Evolutionary conservation across 805 yeast genomes (phyloP), one percentile per base, ranked within the genome.

Genomic region (Maudiozyma barnettii): DNA sequence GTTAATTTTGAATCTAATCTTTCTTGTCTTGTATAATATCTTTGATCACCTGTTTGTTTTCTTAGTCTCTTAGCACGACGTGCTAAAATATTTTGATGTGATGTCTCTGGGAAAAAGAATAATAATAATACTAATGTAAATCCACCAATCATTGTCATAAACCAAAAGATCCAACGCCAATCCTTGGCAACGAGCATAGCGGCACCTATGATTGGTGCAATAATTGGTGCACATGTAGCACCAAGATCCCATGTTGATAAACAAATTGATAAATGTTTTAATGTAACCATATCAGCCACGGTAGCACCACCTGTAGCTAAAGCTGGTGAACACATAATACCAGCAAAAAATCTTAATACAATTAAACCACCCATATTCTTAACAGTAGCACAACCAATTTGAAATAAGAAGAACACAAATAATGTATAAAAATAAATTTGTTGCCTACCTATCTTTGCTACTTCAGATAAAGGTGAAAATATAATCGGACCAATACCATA

Each of bases 401-500:
- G 84, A 37, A 81, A 60, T 10, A 76, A 61, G 46, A 68, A 58
- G 51, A 77, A 80, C 2, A 77, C 40, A 47, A 76, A 63, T 35
- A 77, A 60, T 2, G 82, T 68, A 19, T 63, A 43, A 31, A 72
- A 64, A 51, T 78, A 79, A 38, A 77, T 69, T 29, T 70, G 64
- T 46, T 75, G 75, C 51, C 84, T 69, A 13, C 84, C 84, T 43
- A 76, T 59, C 3, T 61, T 57, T 2, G 79, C 74, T 43, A 75
- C 69, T 57, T 80, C 85, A 13, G 81, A 73, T 50, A 80, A 53
- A 3, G 85, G 84, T 0, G 82, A 74, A 45, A 78, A 74, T 2
- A 78, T 51, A 67, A 79, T 66, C 2, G 83, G 83, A 1, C 83
- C 83, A 18, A 78, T 44, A 45, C 81, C 84, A 55, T 80, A 79